Conservation (phyloP, 1,139 yeast species). For the Meyerozyma elateridarum region DNA sequence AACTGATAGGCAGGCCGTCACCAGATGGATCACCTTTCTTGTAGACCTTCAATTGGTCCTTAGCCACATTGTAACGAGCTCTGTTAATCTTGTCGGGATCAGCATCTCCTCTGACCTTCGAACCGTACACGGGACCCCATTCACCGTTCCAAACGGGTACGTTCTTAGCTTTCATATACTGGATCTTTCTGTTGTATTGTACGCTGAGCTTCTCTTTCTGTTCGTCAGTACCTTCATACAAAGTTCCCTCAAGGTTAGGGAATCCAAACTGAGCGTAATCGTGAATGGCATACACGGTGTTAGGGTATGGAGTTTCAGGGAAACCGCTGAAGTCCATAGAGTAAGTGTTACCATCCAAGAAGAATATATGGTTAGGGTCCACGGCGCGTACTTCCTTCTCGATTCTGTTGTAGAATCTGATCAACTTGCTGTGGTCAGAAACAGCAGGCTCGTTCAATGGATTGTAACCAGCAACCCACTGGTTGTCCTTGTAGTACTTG, state of each 20-base stretch:
- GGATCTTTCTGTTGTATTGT: slow-evolving; percentile 37
- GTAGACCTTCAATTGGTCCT: slow-evolving; percentile 40
- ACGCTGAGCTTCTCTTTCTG: slow-evolving; percentile 26
- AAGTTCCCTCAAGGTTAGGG: slow-evolving; percentile 29
- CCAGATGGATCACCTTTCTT: slow-evolving; percentile 41
- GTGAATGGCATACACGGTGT: slow-evolving; percentile 43
- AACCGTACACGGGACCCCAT: slow-evolving; percentile 46
- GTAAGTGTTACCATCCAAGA: slow-evolving; percentile 44
- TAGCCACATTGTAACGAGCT: slow-evolving; percentile 34
- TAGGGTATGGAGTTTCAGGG: slow-evolving; percentile 28
- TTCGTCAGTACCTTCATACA: slow-evolving; percentile 27
- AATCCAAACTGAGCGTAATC: slow-evolving; percentile 39
- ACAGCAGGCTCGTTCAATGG: slow-evolving; percentile 46
- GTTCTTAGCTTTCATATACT: slow-evolving; percentile 26
- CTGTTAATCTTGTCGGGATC: slow-evolving; percentile 30
- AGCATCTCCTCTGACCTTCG: slow-evolving; percentile 34
- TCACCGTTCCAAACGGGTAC: slow-evolving; percentile 53
- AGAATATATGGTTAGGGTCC: slow-evolving; percentile 42
- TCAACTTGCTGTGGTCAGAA: slow-evolving; percentile 32
- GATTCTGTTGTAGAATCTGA: slow-evolving; percentile 28
- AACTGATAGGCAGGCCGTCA: slow-evolving; percentile 35
- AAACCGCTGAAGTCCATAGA: slow-evolving; percentile 44
- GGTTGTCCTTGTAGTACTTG: slow-evolving; percentile 34
- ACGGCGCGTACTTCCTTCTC: slow-evolving; percentile 32
- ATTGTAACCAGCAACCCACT: slow-evolving; percentile 46